Conservation (phyloP, 2,329 filamentous ascomycete genomes). For the Hypoxylon sp. region DNA sequence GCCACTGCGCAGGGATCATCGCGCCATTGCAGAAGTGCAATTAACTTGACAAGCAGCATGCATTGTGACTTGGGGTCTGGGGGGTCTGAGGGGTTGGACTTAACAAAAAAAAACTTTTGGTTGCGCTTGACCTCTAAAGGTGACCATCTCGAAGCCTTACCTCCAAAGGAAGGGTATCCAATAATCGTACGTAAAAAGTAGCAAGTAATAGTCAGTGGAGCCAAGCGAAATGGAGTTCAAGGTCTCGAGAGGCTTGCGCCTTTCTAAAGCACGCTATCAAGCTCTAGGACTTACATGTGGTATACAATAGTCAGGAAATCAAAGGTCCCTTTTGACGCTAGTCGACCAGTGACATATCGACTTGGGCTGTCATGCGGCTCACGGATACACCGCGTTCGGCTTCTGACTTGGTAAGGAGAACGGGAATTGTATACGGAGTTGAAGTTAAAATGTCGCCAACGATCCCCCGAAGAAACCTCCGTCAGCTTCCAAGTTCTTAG, state of each 20-base stretch:
- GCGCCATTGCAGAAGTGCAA: conserved; percentile 39
- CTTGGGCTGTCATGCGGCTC: conserved; percentile 31
- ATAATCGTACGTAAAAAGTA: conserved; percentile 38
- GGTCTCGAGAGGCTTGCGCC: conserved; percentile 25
- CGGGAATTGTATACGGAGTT: conserved; percentile 12
- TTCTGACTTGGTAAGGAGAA: conserved; percentile 15
- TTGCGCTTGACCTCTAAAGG: conserved; percentile 49
- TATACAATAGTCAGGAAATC: not conserved
- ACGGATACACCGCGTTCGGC: conserved; percentile 25
- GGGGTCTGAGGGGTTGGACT: conserved; percentile 12
- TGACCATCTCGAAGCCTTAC: conserved; percentile 40
- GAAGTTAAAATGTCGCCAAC: conserved; percentile 11
- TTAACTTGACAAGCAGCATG: conserved; percentile 33
- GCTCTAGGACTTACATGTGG: conserved; percentile 5
- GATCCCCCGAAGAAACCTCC: conserved; percentile 20
- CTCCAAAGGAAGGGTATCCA: conserved; percentile 37
- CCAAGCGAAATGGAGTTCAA: conserved; percentile 18
- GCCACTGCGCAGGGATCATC: conserved; percentile 37
- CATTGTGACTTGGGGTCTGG: conserved; percentile 23
- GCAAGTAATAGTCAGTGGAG: conserved; percentile 16
- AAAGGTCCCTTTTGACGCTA: conserved; percentile 11
- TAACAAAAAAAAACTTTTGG: conserved; percentile 20
- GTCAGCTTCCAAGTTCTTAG: conserved; percentile 10
- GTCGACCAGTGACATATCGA: conserved; percentile 9
- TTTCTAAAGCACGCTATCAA: conserved; percentile 16